These are phyloP conservation scores for Paramecium bursaria DNA, from an alignment of 73 alveolate species.

Conservation along the genomic window DNA sequence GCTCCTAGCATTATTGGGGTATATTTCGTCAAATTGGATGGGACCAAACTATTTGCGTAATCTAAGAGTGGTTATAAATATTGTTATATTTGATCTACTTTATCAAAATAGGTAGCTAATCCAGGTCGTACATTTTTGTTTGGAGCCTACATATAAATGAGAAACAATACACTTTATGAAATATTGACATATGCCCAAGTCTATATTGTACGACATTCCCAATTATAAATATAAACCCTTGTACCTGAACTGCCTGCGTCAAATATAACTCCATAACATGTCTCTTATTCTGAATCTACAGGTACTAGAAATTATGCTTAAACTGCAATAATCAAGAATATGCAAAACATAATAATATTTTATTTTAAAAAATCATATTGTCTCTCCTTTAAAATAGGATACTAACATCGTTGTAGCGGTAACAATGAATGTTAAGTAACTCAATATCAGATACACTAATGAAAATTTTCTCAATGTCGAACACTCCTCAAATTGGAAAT, in stretches of 20 bases:
- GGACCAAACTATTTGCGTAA: constrained; percentile 11
- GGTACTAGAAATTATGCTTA: background rate
- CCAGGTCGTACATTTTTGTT: constrained; percentile 51
- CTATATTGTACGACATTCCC: constrained; percentile 53
- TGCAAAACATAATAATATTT: background rate
- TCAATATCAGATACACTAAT: constrained; percentile 6
- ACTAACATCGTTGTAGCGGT: too few species aligned
- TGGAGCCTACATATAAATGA: background rate
- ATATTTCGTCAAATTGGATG: background rate
- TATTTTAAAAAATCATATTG: background rate
- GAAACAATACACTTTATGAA: background rate
- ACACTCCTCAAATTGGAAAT: constrained; percentile 45
- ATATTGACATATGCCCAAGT: constrained; percentile 3
- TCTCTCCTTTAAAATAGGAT: too few species aligned
- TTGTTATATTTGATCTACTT: constrained; percentile 15
- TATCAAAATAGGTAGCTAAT: constrained; percentile 45
- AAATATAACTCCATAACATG: constrained; percentile 65
- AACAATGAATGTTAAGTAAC: constrained; percentile 29
- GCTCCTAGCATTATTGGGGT: constrained; percentile 71
- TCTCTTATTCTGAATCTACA: background rate
- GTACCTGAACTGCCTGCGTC: constrained; percentile 73
- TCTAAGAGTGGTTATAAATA: constrained; percentile 20
- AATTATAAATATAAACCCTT: constrained; percentile 60
- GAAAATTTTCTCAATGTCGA: background rate
- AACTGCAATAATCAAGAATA: background rate